Percentiles rank a stretch among this genome's conserved stretches.
phyloP scores from a whole-genome alignment of 371 early-diverging fungal genomes.

The Mucor irregularis region DNA sequence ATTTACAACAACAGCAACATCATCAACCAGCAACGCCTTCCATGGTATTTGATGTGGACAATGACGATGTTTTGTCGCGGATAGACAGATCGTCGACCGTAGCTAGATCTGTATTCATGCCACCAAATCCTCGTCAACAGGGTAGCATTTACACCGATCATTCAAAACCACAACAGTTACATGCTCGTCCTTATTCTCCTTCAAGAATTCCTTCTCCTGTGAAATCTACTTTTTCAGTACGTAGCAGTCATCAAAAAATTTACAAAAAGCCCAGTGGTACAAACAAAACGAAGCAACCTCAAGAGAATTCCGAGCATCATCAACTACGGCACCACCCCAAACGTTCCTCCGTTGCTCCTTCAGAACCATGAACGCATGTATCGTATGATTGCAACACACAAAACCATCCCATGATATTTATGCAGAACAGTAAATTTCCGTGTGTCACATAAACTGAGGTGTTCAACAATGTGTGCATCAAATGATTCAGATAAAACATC shows the following conservation, averaged over 20 bases:
- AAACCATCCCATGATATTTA: too few species aligned
- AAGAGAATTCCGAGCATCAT: too few species aligned
- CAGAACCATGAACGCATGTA: too few species aligned
- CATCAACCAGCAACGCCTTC: not conserved
- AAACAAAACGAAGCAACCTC: too few species aligned
- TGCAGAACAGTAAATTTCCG: too few species aligned
- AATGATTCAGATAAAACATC: too few species aligned
- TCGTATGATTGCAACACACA: too few species aligned
- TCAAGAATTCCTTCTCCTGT: conserved; percentile 10
- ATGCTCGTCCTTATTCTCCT: not conserved
- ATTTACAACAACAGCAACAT: not conserved
- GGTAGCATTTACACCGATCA: too few species aligned
- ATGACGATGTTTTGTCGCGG: not conserved
- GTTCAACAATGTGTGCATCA: too few species aligned
- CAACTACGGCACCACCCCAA: too few species aligned
- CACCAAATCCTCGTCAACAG: not conserved
- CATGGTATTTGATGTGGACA: not conserved
- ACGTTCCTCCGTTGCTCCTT: too few species aligned
- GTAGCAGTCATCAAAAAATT: not conserved
- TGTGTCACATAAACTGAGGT: too few species aligned
- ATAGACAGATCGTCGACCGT: not conserved
- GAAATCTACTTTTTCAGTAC: conserved; percentile 6
- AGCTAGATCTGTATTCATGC: not conserved
- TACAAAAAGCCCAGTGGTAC: not conserved
- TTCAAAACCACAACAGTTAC: not conserved